phyloP scores from a whole-genome alignment of 2,329 filamentous ascomycete species.

The Aschersonia sp. region DNA sequence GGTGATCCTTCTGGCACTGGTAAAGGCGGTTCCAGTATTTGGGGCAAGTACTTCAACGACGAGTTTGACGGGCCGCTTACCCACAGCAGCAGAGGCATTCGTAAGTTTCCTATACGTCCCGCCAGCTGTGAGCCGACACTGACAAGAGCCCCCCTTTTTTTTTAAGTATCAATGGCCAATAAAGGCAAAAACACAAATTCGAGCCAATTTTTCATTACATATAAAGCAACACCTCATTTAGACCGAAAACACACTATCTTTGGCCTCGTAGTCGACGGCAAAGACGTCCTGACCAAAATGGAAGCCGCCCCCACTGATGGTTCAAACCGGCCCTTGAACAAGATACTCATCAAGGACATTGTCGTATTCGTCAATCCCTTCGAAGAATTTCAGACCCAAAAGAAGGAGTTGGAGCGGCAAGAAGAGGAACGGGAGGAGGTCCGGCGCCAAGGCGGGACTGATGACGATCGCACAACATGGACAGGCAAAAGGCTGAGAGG shows the following conservation, averaged over 20 bases:
- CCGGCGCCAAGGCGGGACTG: slow-evolving; percentile 51
- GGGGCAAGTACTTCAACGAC: slow-evolving; percentile 89
- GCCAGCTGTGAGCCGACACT: background rate
- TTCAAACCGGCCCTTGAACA: slow-evolving; percentile 59
- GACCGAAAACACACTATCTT: slow-evolving; percentile 98
- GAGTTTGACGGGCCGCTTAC: slow-evolving; percentile 81
- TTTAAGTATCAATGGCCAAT: slow-evolving; percentile 70
- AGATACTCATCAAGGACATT: slow-evolving; percentile 69
- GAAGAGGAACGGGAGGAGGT: slow-evolving; percentile 47
- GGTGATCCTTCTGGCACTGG: slow-evolving; percentile 90
- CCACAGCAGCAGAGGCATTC: slow-evolving; percentile 65
- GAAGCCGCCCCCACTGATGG: slow-evolving; percentile 65
- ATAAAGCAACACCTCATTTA: slow-evolving; percentile 70
- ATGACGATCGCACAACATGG: slow-evolving; percentile 88
- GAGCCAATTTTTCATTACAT: slow-evolving; percentile 88
- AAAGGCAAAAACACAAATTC: slow-evolving; percentile 98
- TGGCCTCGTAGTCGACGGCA: slow-evolving; percentile 64
- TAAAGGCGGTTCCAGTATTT: slow-evolving; percentile 76
- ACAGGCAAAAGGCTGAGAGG: slow-evolving; percentile 78
- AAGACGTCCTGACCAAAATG: slow-evolving; percentile 57
- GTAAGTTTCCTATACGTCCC: slow-evolving; percentile 9
- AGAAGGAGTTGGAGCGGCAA: slow-evolving; percentile 44
- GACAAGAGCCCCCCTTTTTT: slow-evolving; percentile 1
- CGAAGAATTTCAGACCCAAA: slow-evolving; percentile 75
- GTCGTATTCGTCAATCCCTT: slow-evolving; percentile 89